A percentile compares a stretch with the other conserved stretches of the same genome.
Conservation (phyloP, 371 early-diverging fungal genomes). For the Vittaforma corneae region DNA sequence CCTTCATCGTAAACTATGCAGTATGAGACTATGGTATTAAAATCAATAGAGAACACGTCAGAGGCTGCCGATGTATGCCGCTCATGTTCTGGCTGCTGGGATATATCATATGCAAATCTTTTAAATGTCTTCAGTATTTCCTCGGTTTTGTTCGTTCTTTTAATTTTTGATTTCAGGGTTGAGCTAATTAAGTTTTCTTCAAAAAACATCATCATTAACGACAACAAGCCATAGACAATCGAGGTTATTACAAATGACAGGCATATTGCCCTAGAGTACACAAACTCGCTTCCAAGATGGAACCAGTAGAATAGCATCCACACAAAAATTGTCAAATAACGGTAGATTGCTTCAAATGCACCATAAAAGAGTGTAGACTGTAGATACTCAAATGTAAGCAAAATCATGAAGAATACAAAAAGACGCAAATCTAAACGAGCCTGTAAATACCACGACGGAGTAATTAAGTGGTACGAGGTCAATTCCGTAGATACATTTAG, state of each 20-base stretch:
- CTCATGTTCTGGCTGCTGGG: neutral
- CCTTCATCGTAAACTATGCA: neutral
- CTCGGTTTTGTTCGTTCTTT: slow-evolving; percentile 53
- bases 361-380: neutral
- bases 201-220: slow-evolving; percentile 44
- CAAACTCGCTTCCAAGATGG: too few relatives aligned
- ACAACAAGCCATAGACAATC: slow-evolving; percentile 31
- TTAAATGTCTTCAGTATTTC: slow-evolving; percentile 51
- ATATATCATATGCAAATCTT: slow-evolving; percentile 51
- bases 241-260: slow-evolving; percentile 23
- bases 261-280: too few relatives aligned
- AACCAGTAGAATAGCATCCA: neutral
- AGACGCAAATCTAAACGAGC: too few relatives aligned
- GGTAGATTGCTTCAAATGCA: neutral
- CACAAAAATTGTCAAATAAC: neutral
- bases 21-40: neutral
- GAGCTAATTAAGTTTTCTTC: slow-evolving; percentile 43
- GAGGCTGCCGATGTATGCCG: slow-evolving; percentile 13
- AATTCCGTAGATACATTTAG: too few relatives aligned
- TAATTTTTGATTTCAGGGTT: slow-evolving; percentile 48
- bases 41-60: slow-evolving; percentile 32
- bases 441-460: too few relatives aligned
- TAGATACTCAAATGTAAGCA: too few relatives aligned
- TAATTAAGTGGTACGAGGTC: too few relatives aligned
- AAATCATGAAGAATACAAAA: too few relatives aligned